Evolutionary conservation across 352 stramenopile genomes (phyloP), one percentile per base, ranked within the genome.

Genomic region (Elongisporangium prolatum): DNA sequence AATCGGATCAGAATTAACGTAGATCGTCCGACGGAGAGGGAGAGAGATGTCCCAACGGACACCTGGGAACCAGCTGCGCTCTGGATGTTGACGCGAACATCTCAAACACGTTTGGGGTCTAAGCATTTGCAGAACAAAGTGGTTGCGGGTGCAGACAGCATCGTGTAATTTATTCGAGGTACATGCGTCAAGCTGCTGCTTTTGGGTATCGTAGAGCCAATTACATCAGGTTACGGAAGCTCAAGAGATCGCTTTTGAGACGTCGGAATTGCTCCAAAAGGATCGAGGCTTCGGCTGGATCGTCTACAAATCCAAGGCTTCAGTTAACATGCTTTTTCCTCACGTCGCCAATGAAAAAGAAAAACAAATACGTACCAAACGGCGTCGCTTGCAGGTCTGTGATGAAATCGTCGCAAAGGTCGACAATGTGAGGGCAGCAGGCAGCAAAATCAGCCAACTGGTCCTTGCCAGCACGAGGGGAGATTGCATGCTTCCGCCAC

Each of bases 401-500:
- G 57, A 91, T 80, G 53, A 91, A 79, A 49, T 89, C 82, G 65
- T 89, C 82, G 52, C 80, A 88, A 21, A 91, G 75, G 44, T 88
- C 80, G 25, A 91, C 80, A 22, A 95, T 64, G 59, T 85, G 80
- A 25, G 86, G 84, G 64, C 82, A 90, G 68, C 77, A 89, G 17
- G 80, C 80, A 14, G 82, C 82, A 64, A 91, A 95, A 20, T 91
- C 81, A 1, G 75, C 74, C 17, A 91, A 63, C 24, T 78, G 62
- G 52, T 94, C 83, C 55, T 86, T 89, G 2, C 75, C 72, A 0
- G 75, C 80, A 16, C 83, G 79, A 25, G 80, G 74, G 18, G 84
- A 89, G 28, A 89, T 80, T n/a, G 74, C 79, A 59, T 90, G 71
- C 61, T 88, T 89, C 64, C 88, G 90, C 86, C 86, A 95, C n/a